These are phyloP conservation scores for Aspergillus brasiliensis DNA, from an alignment of 2,329 filamentous ascomycete genomes.

Conservation along the genomic window DNA sequence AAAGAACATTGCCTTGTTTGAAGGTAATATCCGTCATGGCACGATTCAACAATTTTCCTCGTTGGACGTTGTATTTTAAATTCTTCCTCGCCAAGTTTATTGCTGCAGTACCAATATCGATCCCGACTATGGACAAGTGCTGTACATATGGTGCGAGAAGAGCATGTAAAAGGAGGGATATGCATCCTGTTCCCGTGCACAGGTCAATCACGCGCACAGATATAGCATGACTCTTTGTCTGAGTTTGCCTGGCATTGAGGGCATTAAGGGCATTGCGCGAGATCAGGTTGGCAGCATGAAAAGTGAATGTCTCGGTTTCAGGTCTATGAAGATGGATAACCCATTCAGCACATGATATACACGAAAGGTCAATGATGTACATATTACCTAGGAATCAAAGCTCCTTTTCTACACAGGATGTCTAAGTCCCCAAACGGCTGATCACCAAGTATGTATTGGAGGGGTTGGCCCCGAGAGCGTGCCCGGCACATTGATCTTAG, in stretches of 20 bases:
- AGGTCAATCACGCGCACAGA: constrained; percentile 73
- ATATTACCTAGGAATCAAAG: constrained; percentile 76
- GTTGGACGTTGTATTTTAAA: constrained; percentile 52
- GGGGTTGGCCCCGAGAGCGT: constrained; percentile 66
- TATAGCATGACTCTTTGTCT: background rate
- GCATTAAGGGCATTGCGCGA: constrained; percentile 16
- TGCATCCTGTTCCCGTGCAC: constrained; percentile 90
- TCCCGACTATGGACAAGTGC: constrained; percentile 60
- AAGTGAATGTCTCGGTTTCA: constrained; percentile 71
- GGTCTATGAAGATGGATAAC: constrained; percentile 42
- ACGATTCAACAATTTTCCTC: constrained; percentile 26
- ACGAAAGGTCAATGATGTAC: background rate
- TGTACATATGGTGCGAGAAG: constrained; percentile 52
- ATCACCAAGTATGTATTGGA: constrained; percentile 87
- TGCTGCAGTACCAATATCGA: constrained; percentile 72
- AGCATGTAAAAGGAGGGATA: constrained; percentile 73
- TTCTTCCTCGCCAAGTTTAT: constrained; percentile 69
- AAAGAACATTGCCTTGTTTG: constrained; percentile 48
- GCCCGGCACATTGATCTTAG: constrained; percentile 42
- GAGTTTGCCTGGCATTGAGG: background rate
- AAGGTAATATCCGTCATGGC: constrained; percentile 48
- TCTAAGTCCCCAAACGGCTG: constrained; percentile 87
- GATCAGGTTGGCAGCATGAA: constrained; percentile 56
- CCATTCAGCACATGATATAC: background rate
- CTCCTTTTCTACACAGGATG: constrained; percentile 72